Evolutionary conservation across 768 basidiomycete species (phyloP), one percentile per base, ranked within the genome.

Genomic region (Galerina sulciceps): DNA sequence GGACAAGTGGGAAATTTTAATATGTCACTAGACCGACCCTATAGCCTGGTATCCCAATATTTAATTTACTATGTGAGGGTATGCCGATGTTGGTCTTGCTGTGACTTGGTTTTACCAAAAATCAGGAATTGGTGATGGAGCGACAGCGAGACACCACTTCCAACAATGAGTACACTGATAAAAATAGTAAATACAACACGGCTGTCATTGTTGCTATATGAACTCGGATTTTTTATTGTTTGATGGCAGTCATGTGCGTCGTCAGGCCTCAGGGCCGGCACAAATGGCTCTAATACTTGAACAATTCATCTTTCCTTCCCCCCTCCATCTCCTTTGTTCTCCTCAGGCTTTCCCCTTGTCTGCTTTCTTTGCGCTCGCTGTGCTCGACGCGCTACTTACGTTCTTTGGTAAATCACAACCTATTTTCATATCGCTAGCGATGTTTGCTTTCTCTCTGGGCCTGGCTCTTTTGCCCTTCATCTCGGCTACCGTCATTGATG

Each of bases 1-100:
- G 90, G 89, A 71, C 82, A 0, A 78, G 79, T 43, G 79, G 79
- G 49, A 74, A 76, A 52, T 81, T 78, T 63, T 83, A 60, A 75
- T 58, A 11, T 43, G 48, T n/a, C n/a, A n/a, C n/a, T n/a, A n/a
- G n/a, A n/a, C n/a, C n/a, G n/a, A n/a, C n/a, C n/a, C n/a, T n/a
- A n/a, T n/a, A n/a, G n/a, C n/a, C n/a, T n/a, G n/a, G n/a, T n/a
- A n/a, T n/a, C n/a, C n/a, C n/a, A n/a, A n/a, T n/a, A n/a, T n/a
- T n/a, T n/a, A n/a, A n/a, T n/a, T n/a, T n/a, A n/a, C n/a, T n/a
- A n/a, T n/a, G n/a, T n/a, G n/a, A n/a, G n/a, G n/a, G n/a, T n/a
- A n/a, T n/a, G n/a, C n/a, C n/a, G n/a, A n/a, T n/a, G n/a, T n/a
- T n/a, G n/a, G n/a, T n/a, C n/a, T n/a, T n/a, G n/a, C n/a, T n/a